These are phyloP conservation scores for Ganoderma sinense DNA, from an alignment of 1,284 basidiomycete species.

Conservation along the genomic window DNA sequence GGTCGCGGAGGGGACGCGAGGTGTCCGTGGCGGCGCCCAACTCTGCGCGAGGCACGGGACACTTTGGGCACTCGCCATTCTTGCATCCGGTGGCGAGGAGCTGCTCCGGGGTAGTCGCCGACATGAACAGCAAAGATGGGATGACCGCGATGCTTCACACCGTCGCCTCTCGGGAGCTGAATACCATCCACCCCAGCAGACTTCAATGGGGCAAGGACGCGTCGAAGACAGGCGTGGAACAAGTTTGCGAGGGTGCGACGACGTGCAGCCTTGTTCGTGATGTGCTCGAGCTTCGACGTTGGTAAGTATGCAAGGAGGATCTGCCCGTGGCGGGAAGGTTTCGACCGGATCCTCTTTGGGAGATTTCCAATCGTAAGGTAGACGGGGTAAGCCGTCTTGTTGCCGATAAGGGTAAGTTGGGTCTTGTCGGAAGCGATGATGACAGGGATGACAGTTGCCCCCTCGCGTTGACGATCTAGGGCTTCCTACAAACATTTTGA, in stretches of 20 bases:
- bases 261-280: conserved; percentile 21
- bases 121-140: too few relatives aligned
- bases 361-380: conserved; percentile 50
- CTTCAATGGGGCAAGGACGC: conserved; percentile 36
- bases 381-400: conserved; percentile 46
- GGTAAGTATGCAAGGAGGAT: conserved; percentile 51
- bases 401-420: conserved; percentile 43
- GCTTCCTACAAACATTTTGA: too few relatives aligned
- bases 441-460: conserved; percentile 14
- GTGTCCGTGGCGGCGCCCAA: too few relatives aligned
- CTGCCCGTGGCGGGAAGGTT: conserved; percentile 36
- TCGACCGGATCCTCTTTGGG: conserved; percentile 36
- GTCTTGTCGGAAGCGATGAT: conserved; percentile 48
- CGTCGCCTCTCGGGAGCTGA: conserved; percentile 44
- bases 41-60: too few relatives aligned
- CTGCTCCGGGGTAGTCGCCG: too few relatives aligned
- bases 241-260: conserved; percentile 35
- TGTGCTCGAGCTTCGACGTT: conserved; percentile 45
- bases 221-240: conserved; percentile 49
- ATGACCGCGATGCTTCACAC: conserved; percentile 37
- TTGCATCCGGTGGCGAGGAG: too few relatives aligned
- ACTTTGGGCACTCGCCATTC: too few relatives aligned
- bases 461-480: neutral
- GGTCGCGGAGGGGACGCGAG: too few relatives aligned
- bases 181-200: conserved; percentile 44